These are phyloP conservation scores for Stellera chamaejasme DNA, from an alignment of 345 rosid species.

Conservation along the genomic window DNA sequence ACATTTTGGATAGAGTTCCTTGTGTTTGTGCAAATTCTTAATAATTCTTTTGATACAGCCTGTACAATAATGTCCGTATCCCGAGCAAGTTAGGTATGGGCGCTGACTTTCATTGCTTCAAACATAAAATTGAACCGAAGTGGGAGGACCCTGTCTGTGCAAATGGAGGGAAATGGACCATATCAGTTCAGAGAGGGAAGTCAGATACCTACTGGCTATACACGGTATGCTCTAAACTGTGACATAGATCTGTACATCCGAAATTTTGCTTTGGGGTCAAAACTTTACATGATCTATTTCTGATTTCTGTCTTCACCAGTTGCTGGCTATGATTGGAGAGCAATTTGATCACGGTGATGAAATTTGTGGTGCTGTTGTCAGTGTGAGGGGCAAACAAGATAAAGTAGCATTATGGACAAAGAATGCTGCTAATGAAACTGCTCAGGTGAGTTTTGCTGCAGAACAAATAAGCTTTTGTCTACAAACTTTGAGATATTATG, in stretches of 20 bases:
- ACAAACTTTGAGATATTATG: no score
- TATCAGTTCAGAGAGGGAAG: slow-evolving; percentile 36
- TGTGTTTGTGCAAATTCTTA: background rate
- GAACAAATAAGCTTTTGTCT: no score
- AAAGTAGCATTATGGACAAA: slow-evolving; percentile 83
- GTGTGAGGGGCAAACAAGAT: slow-evolving; percentile 55
- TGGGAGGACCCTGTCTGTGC: slow-evolving; percentile 98
- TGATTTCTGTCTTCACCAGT: slow-evolving; percentile 17
- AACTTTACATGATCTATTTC: background rate
- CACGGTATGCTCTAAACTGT: slow-evolving; percentile 37
- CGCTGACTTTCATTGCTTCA: slow-evolving; percentile 88
- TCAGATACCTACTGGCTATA: slow-evolving; percentile 74
- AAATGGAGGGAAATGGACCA: slow-evolving; percentile 93
- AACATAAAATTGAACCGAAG: slow-evolving; percentile 75
- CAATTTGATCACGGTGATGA: slow-evolving; percentile 94
- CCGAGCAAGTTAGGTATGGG: slow-evolving; percentile 63
- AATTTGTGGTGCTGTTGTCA: slow-evolving; percentile 90
- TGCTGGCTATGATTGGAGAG: slow-evolving; percentile 90
- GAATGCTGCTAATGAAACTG: slow-evolving; percentile 80
- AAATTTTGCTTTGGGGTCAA: background rate
- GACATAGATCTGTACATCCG: background rate
- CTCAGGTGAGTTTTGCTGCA: slow-evolving; percentile 46
- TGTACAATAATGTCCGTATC: slow-evolving; percentile 62
- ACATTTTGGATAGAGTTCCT: no score
- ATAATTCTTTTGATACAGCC: slow-evolving; percentile 28